phyloP scores from a whole-genome alignment of 371 early-diverging fungal genomes.

The Zopfochytrium polystomum region DNA sequence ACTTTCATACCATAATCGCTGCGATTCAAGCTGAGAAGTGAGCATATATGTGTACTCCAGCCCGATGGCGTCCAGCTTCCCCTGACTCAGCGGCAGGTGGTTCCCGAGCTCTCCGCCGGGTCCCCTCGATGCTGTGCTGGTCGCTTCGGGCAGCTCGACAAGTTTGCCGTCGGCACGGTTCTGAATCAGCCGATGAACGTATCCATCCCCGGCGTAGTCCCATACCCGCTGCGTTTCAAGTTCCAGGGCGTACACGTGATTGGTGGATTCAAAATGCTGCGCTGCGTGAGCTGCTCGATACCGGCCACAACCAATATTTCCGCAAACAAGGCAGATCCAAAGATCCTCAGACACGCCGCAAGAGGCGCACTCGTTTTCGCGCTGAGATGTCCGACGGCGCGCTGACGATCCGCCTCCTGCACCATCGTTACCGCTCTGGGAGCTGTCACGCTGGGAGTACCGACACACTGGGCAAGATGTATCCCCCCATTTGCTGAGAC shows the following conservation, averaged over 20 bases:
- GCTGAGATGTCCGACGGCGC: conserved; percentile 15
- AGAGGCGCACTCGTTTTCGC: conserved; percentile 62
- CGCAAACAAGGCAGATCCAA: conserved; percentile 96
- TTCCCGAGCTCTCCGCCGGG: no score
- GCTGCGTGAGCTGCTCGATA: conserved; percentile 83
- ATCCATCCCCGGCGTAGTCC: conserved; percentile 95
- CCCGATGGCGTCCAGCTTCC: conserved; percentile 71
- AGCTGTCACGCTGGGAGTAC: conserved; percentile 43
- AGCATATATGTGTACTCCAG: conserved; percentile 75
- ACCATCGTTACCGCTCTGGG: conserved; percentile 7
- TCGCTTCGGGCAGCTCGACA: conserved; percentile 76
- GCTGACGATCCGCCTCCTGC: not conserved
- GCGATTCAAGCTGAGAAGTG: conserved; percentile 79
- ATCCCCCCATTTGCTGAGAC: conserved; percentile 87
- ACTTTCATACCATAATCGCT: conserved; percentile 77
- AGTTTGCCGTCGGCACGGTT: conserved; percentile 85
- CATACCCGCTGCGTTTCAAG: conserved; percentile 92
- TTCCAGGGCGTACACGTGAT: conserved; percentile 84
- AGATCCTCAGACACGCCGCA: conserved; percentile 73
- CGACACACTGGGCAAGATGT: conserved; percentile 89
- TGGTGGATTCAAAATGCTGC: conserved; percentile 73
- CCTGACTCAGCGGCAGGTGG: conserved; percentile 38
- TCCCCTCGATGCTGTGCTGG: no score
- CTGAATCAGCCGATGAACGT: conserved; percentile 90
- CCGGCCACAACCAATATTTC: conserved; percentile 59